Percentiles rank a stretch among this genome's conserved stretches.
These are phyloP conservation scores for Ilyonectria destructans DNA, from an alignment of 2,329 filamentous ascomycete genomes.

Conservation along the genomic window DNA sequence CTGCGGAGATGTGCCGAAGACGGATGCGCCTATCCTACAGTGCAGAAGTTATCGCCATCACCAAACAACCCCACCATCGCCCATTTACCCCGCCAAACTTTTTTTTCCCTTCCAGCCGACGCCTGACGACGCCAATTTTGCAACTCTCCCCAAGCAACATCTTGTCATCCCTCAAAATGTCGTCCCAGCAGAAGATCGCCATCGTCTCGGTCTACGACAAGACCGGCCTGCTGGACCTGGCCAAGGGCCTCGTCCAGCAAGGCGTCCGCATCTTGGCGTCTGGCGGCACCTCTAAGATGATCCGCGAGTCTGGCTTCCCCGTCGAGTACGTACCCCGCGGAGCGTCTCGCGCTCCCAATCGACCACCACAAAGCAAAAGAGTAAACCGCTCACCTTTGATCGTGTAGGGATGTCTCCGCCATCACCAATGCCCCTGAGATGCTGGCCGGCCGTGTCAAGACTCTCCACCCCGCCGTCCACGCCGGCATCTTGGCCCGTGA, in stretches of 20 bases:
- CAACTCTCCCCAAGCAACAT: conserved; percentile 27
- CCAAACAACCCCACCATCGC: conserved; percentile 36
- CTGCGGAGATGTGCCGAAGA: conserved; percentile 6
- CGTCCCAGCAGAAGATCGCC: conserved; percentile 74
- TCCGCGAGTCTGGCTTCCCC: conserved; percentile 94
- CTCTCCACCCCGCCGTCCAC: conserved; percentile 93
- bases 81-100: conserved; percentile 51
- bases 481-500: conserved; percentile 94
- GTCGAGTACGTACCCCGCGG: conserved; percentile 80
- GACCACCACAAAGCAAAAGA: neutral
- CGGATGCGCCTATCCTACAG: neutral
- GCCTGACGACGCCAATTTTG: conserved; percentile 40
- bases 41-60: conserved; percentile 19
- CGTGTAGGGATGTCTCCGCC: conserved; percentile 88
- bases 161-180: conserved; percentile 52
- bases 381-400: conserved; percentile 17
- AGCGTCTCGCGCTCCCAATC: conserved; percentile 1
- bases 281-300: conserved; percentile 95
- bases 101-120: conserved; percentile 43
- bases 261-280: conserved; percentile 95
- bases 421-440: conserved; percentile 98
- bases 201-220: conserved; percentile 99
- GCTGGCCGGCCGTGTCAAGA: conserved; percentile 90
- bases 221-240: conserved; percentile 93
- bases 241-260: conserved; percentile 90